These are phyloP conservation scores for Dothistroma septosporum DNA, from an alignment of 2,329 filamentous ascomycete genomes.

Conservation along the genomic window DNA sequence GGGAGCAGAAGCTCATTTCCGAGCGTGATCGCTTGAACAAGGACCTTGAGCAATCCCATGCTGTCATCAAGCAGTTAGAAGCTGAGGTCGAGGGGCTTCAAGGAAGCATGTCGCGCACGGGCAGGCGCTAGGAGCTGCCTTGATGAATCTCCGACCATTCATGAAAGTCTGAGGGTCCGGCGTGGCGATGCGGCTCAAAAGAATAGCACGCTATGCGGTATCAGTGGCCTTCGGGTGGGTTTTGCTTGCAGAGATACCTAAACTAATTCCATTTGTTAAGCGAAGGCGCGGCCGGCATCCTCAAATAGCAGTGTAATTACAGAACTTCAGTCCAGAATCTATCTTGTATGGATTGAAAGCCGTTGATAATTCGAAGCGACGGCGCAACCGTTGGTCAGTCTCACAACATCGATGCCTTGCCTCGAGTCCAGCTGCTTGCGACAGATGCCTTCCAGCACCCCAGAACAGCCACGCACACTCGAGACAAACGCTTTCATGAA, in stretches of 20 bases:
- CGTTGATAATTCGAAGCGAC: neutral
- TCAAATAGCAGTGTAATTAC: neutral
- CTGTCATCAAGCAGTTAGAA: slow-evolving; percentile 83
- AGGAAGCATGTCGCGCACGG: slow-evolving; percentile 37
- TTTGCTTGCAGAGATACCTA: neutral
- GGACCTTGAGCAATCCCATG: slow-evolving; percentile 96
- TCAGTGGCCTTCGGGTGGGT: neutral
- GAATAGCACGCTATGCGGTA: neutral
- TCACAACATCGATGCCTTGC: too few relatives aligned
- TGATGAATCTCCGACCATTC: neutral
- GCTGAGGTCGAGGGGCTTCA: slow-evolving; percentile 90
- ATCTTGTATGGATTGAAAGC: neutral
- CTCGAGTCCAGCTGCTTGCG: too few relatives aligned
- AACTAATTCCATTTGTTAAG: neutral
- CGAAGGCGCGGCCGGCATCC: neutral
- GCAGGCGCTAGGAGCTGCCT: slow-evolving; percentile 27
- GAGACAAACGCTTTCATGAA: too few relatives aligned
- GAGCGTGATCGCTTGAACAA: slow-evolving; percentile 99
- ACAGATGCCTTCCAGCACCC: too few relatives aligned
- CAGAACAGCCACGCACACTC: too few relatives aligned
- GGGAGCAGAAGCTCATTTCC: slow-evolving; percentile 99
- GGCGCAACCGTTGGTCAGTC: too few relatives aligned
- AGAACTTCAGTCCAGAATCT: neutral
- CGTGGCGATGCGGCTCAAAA: neutral
- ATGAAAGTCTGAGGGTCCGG: neutral